A percentile compares a stretch with the other conserved stretches of the same genome.
Evolutionary conservation across 129 eudicot species (phyloP).

Genomic region (Solidago caesia): DNA sequence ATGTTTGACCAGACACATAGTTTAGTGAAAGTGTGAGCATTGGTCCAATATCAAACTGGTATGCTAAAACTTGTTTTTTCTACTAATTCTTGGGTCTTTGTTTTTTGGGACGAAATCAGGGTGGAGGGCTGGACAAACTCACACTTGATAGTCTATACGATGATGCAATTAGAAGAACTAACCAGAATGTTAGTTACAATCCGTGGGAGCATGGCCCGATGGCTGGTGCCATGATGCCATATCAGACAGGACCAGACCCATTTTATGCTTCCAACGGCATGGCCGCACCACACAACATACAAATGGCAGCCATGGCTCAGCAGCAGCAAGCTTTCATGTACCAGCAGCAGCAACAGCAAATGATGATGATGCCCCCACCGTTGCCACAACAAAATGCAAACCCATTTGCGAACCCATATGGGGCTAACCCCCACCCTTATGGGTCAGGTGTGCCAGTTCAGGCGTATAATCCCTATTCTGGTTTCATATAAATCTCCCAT

Average conservation of each 20-base stretch:
- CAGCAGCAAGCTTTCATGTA: constrained; percentile 71
- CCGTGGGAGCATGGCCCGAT: constrained; percentile 73
- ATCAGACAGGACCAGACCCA: constrained; percentile 59
- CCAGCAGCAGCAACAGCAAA: constrained; percentile 63
- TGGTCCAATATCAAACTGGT: background rate
- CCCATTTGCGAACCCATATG: constrained; percentile 68
- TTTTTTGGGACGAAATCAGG: constrained; percentile 24
- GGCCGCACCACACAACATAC: constrained; percentile 70
- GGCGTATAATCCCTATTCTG: constrained; percentile 75
- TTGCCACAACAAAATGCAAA: constrained; percentile 49
- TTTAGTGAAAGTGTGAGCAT: background rate
- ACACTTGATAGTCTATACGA: constrained; percentile 55
- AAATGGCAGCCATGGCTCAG: constrained; percentile 81
- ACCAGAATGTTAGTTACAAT: constrained; percentile 33
- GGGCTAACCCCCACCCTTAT: constrained; percentile 49
- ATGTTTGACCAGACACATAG: background rate
- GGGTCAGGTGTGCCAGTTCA: constrained; percentile 86
- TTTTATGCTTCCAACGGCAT: constrained; percentile 69
- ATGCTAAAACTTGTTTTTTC: too few relatives aligned
- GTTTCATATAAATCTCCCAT: constrained; percentile 45
- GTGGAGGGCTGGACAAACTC: constrained; percentile 51
- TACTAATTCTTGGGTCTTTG: too few relatives aligned
- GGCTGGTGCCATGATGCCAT: constrained; percentile 54
- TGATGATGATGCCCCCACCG: constrained; percentile 74
- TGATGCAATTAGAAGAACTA: constrained; percentile 43